Percentiles rank a stretch among this genome's conserved stretches.
Conservation (phyloP, 2,329 filamentous ascomycete species). For the Phialocephala sp. region DNA sequence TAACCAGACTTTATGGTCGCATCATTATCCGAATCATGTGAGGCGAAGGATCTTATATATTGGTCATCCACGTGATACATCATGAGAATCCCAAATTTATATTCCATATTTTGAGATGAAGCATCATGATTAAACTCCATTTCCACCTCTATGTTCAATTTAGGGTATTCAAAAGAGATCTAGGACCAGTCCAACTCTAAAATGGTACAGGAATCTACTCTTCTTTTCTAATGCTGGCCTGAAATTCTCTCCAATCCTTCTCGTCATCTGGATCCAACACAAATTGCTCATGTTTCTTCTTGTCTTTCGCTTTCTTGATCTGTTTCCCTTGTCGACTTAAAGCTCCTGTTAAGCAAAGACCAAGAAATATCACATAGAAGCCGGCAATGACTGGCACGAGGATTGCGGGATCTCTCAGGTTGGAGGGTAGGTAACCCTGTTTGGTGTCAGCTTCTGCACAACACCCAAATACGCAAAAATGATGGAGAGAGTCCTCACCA, state of each 20-base stretch:
- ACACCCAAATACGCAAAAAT: not conserved
- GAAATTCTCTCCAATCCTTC: conserved; percentile 15
- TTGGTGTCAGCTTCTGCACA: not conserved
- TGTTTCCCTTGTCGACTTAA: conserved; percentile 19
- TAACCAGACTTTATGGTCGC: not conserved
- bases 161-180: conserved; percentile 2
- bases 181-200: not conserved
- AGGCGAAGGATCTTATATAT: not conserved
- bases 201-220: not conserved
- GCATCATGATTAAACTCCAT: not conserved
- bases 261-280: conserved; percentile 22
- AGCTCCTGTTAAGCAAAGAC: conserved; percentile 26
- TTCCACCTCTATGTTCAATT: not conserved
- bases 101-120: not conserved
- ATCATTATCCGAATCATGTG: not conserved
- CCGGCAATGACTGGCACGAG: conserved; percentile 24
- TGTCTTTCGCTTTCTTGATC: conserved; percentile 16
- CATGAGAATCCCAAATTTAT: not conserved
- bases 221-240: conserved; percentile 2
- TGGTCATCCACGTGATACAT: not conserved
- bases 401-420: conserved; percentile 23
- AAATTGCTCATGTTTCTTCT: conserved; percentile 20
- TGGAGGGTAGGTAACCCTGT: conserved; percentile 16
- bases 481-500: conserved; percentile 1
- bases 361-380: conserved; percentile 28